Base-by-base conservation (phyloP, 331 rosid species). In the Erythrophleum ivorense region DNA sequence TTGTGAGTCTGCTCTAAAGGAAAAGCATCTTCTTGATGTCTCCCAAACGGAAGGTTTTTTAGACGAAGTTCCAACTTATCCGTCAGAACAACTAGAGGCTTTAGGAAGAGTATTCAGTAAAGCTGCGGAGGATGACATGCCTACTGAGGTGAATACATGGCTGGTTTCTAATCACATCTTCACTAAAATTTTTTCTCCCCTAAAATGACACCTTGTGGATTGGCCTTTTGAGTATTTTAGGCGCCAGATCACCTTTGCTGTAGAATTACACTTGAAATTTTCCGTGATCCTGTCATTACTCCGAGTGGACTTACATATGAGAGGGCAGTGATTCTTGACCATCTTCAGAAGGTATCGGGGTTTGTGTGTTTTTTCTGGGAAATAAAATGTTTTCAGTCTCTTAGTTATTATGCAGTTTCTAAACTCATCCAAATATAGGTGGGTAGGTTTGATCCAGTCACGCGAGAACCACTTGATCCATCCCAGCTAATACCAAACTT, bases 171-270 rank as follows among this genome's bases (percentile, higher is more conserved):
- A 18, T 71, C 21, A 6, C 6, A 24, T 78, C 40, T 48, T 5
- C 29, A 48, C 13, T 2, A 3, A 60, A 24, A 1, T 4, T 2
- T 0, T n/a, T 14, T 4, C 9, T 1, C 34, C 64, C 34, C 2
- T 16, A 55, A 18, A 55, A 38, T 68, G 36, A 38, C 7, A 75
- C 67, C 55, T 62, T 52, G 0, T 74, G 67, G 12, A 14, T 43
- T 67, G 54, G 68, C 19, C 45, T 73, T 24, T 78, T 24, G 81
- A 68, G 64, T 55, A 49, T 76, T 57, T n/a, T 77, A 96, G 99
- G 97, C 94, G 82, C 99, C 98, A 0, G 99, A 94, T 85, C 80
- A 92, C 74, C 85, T 96, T 3, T 96, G 98, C 88, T 96, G 99
- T 79, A 91, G 84, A 88, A 96, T 96, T 58, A 90, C 92, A 0